Evolutionary conservation across 345 rosid genomes (phyloP), one percentile per base, ranked within the genome.

Genomic region (Durio zibethinus): DNA sequence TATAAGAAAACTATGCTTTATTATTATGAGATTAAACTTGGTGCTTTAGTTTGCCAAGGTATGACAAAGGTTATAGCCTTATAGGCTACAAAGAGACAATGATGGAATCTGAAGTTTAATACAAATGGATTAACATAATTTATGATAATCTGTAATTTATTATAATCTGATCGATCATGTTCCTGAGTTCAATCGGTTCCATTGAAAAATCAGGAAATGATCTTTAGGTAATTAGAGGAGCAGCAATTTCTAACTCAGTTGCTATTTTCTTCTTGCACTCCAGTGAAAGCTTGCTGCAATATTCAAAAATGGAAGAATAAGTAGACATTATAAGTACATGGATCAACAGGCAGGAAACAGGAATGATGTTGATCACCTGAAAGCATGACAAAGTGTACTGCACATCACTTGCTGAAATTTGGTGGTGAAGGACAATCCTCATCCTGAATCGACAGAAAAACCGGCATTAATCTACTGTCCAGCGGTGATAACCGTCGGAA

Each of bases 371-470:
- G 43, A 42, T 66, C 69, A 93, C 97, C 97, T 88, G 81, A 72
- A 92, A 80, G 86, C 94, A 88, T 47, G 93, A 88, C 64, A 92
- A 27, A 14, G 89, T 80, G 76, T 90, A 90, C 57, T 89, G 91
- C 79, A 96, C 91, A 77, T 95, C 98, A 21, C 83, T 86, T 29
- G 84, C 78, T 25, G 97, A 95, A 76, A 95, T 89, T 74, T 94
- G 98, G 82, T 94, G 88, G 84, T 93, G 98, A 36, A 93, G 76
- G 23, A 93, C 99, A 78, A 92, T 83, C 85, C 98, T 86, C 52
- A 93, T 82, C 38, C 98, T 95, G 91, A 72, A 79, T 84, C 3
- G 20, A 52, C 6, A 59, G 5, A 43, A 48, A 43, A 0, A 36
- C 36, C 48, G 62, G 16, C 18, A 31, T n/a, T 31, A 71, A 42